Evolutionary conservation across 176 grass and related monocot species (phyloP).

Genomic region (Triticum timopheevii): DNA sequence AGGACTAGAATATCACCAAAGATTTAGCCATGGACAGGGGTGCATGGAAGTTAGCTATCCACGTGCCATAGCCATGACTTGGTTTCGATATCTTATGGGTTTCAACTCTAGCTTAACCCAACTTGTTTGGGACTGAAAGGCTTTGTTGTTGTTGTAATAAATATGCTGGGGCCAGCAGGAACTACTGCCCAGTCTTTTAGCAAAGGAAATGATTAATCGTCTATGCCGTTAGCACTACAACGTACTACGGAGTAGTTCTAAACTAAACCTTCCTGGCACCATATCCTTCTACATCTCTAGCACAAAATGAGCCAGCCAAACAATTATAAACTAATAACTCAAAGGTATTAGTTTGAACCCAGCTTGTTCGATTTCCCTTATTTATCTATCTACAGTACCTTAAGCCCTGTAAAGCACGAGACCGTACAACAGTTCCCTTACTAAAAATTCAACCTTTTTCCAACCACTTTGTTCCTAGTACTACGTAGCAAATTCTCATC

Average conservation of each 20-base stretch:
- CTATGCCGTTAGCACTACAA: neutral
- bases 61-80: too few relatives aligned
- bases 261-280: neutral
- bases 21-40: too few relatives aligned
- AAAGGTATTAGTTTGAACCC: neutral
- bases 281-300: neutral
- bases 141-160: neutral
- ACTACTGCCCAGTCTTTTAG: neutral
- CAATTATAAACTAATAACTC: slow-evolving; percentile 7
- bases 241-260: neutral
- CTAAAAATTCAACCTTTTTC: neutral
- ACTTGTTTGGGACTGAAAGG: too few relatives aligned
- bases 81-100: too few relatives aligned
- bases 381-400: neutral
- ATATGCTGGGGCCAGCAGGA: neutral
- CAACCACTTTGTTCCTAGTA: neutral
- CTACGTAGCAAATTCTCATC: neutral
- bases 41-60: too few relatives aligned
- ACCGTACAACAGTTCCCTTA: neutral
- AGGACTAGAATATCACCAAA: too few relatives aligned
- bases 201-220: neutral
- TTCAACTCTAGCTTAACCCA: too few relatives aligned
- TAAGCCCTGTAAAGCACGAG: neutral
- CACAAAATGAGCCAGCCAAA: neutral
- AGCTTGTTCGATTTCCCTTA: neutral